Percentiles rank a stretch among this genome's conserved stretches.
Conservation (phyloP, 208 protist genomes). For the Porcisia deanei region DNA sequence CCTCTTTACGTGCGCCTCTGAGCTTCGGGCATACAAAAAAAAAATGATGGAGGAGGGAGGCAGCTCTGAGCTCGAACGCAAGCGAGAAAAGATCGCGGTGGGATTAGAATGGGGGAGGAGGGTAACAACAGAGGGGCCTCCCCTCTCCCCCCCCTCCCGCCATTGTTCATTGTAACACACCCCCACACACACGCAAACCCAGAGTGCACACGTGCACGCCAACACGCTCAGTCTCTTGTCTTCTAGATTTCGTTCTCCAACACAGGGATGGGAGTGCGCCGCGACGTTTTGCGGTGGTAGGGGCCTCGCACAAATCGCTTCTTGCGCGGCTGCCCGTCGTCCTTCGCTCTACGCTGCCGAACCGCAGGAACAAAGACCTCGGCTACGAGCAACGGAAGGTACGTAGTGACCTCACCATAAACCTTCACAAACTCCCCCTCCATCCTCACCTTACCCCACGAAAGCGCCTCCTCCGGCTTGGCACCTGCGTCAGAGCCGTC, state of each 20-base stretch:
- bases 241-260: background rate
- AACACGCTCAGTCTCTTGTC: background rate
- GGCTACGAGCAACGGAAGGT: slow-evolving; percentile 98
- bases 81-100: background rate
- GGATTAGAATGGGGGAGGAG: background rate
- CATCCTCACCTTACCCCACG: slow-evolving; percentile 99
- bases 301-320: background rate
- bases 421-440: slow-evolving; percentile 97
- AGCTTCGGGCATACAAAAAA: background rate
- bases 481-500: slow-evolving; percentile 99
- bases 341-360: slow-evolving; percentile 20
- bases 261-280: background rate
- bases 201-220: background rate
- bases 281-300: background rate
- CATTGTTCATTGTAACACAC: background rate
- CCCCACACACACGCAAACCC: background rate
- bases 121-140: background rate
- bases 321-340: background rate
- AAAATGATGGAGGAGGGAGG: too few species aligned
- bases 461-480: slow-evolving; percentile 98
- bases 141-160: too few species aligned
- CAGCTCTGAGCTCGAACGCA: background rate
- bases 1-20: background rate
- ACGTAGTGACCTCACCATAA: slow-evolving; percentile 96
- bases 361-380: slow-evolving; percentile 91